A percentile compares a stretch with the other conserved stretches of the same genome.
These are phyloP conservation scores for Aureobasidium zeae DNA, from an alignment of 2,329 filamentous ascomycete genomes.

Conservation along the genomic window DNA sequence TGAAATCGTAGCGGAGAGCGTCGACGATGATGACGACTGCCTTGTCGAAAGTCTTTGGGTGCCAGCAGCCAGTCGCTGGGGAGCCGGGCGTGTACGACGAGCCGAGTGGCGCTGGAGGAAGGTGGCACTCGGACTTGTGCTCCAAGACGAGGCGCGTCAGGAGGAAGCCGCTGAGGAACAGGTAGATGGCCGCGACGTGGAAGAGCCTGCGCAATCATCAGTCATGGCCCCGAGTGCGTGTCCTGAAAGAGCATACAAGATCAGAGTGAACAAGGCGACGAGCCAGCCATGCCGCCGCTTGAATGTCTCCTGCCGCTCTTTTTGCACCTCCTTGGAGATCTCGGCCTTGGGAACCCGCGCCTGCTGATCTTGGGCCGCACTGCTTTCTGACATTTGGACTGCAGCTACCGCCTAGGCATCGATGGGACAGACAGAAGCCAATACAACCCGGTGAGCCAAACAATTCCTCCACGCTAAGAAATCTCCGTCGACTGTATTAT, in stretches of 20 bases:
- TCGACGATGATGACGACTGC: slow-evolving; percentile 87
- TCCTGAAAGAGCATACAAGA: slow-evolving; percentile 43
- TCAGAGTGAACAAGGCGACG: slow-evolving; percentile 58
- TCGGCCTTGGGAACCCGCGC: slow-evolving; percentile 12
- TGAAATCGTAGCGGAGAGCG: slow-evolving; percentile 93
- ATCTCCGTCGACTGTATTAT: too few relatives aligned
- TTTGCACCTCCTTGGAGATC: slow-evolving; percentile 26
- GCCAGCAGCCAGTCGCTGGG: slow-evolving; percentile 72
- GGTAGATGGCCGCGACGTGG: slow-evolving; percentile 72
- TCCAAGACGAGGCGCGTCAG: slow-evolving; percentile 75
- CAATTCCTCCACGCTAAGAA: too few relatives aligned
- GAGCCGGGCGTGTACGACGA: slow-evolving; percentile 31
- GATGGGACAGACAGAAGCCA: not conserved
- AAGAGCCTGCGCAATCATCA: slow-evolving; percentile 44
- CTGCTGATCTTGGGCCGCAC: slow-evolving; percentile 8
- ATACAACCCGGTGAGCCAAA: not conserved
- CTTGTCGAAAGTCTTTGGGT: slow-evolving; percentile 85
- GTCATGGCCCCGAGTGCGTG: too few relatives aligned
- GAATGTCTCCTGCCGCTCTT: slow-evolving; percentile 40
- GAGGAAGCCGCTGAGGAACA: slow-evolving; percentile 92
- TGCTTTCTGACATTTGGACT: slow-evolving; percentile 9
- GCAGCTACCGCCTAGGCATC: slow-evolving; percentile 13
- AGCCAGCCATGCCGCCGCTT: slow-evolving; percentile 44
- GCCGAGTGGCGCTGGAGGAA: slow-evolving; percentile 52
- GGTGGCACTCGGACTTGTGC: slow-evolving; percentile 66